These are phyloP conservation scores for Anethum foeniculum DNA, from an alignment of 140 eudicot species.

Conservation along the genomic window DNA sequence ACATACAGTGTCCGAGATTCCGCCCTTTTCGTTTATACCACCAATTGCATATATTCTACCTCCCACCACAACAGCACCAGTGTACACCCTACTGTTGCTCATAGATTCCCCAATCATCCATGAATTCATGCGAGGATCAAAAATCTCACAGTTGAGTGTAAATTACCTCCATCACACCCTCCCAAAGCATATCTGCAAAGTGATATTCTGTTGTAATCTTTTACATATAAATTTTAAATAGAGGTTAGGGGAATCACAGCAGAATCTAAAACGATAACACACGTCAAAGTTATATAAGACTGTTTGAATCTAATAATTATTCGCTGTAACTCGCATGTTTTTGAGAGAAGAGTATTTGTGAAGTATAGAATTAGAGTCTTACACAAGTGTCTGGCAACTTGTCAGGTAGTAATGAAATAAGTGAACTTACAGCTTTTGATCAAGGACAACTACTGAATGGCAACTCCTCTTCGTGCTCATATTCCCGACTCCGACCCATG, in stretches of 20 bases:
- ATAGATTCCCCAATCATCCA: conserved; percentile 62
- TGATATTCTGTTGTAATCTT: background rate
- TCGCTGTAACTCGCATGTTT: background rate
- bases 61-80: conserved; percentile 41
- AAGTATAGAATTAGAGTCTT: background rate
- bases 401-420: background rate
- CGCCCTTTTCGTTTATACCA: conserved; percentile 26
- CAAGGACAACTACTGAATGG: conserved; percentile 56
- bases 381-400: background rate
- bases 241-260: background rate
- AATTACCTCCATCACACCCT: conserved; percentile 48
- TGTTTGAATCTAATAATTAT: background rate
- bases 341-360: background rate
- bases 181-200: conserved; percentile 70
- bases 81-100: conserved; percentile 44
- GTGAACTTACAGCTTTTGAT: conserved; percentile 63
- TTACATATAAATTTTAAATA: background rate
- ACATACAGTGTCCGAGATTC: conserved; percentile 43
- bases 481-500: conserved; percentile 38
- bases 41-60: conserved; percentile 46
- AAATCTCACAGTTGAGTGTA: conserved; percentile 43
- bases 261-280: background rate
- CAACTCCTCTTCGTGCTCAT: conserved; percentile 65
- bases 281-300: background rate
- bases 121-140: conserved; percentile 58